Evolutionary conservation across 805 yeast genomes (phyloP), one percentile per base, ranked within the genome.

Genomic region (Pichia manshurica): DNA sequence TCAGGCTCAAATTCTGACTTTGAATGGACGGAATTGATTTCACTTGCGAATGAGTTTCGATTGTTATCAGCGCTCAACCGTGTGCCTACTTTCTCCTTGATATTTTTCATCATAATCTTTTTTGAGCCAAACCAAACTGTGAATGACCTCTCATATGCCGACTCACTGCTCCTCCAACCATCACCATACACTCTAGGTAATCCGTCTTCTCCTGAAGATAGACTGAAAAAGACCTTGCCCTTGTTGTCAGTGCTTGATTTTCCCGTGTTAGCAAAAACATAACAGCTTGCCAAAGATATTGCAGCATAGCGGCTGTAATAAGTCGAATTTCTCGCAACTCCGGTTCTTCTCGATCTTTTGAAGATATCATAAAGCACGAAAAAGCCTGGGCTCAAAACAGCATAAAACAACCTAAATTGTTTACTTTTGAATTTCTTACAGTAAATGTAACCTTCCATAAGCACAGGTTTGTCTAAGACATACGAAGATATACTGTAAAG

Each of bases 111-210:
- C 48, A 78, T 65, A 3, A 71, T 64, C 47, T 82, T 66, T 54
- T 82, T 84, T 6, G 74, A 73, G 0, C 89, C 91, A 64, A 82
- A 78, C 96, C 96, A 89, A 2, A 91, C 56, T 0, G 93, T 86
- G 57, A 91, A 89, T 53, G 93, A 80, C 43, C 96, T 70, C 23
- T 78, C 66, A n/a, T 72, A 56, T 54, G 87, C 93, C 42, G 82
- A 85, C 57, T 91, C 98, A 8, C 79, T 70, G 2, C 95, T 83
- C 53, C 73, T 76, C 88, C 95, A 84, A 0, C 96, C 96, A 64
- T 89, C 95, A 1, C 74, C 66, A 59, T 85, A 89, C 0, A 84
- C 69, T 32, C 95, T 68, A 0, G 97, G 96, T 28, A 84, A 60
- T 0, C 81, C 66, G 42, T 74, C 72, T 4, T 70, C 72, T 0